These are phyloP conservation scores for Hygrophoropsis aurantiaca DNA, from an alignment of 768 basidiomycete genomes.

Conservation along the genomic window DNA sequence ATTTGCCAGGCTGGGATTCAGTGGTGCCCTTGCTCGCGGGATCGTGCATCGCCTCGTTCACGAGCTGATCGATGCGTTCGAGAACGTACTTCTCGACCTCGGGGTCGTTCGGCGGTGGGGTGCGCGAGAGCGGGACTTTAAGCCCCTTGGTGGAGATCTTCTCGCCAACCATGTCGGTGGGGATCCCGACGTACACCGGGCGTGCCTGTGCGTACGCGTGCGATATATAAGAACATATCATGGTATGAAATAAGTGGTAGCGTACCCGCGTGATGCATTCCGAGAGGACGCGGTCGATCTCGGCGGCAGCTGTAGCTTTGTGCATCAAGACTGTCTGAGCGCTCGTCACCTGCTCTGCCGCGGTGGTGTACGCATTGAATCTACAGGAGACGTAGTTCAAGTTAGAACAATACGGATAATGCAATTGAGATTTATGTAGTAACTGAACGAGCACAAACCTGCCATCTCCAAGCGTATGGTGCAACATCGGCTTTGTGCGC, in stretches of 20 bases:
- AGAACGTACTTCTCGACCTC: constrained; percentile 68
- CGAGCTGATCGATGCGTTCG: constrained; percentile 64
- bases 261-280: constrained; percentile 61
- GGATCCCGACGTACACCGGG: constrained; percentile 86
- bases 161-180: constrained; percentile 74
- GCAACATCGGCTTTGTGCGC: constrained; percentile 69
- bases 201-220: constrained; percentile 50
- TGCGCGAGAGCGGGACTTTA: constrained; percentile 52
- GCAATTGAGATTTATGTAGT: no score
- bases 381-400: constrained; percentile 31
- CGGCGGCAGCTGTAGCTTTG: constrained; percentile 53
- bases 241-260: background rate
- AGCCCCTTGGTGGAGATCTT: constrained; percentile 69
- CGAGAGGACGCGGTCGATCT: constrained; percentile 78
- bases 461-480: constrained; percentile 88
- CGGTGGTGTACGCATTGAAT: constrained; percentile 78
- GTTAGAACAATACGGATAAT: background rate
- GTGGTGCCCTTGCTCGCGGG: no score
- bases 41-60: constrained; percentile 63
- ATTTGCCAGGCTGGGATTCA: no score
- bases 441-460: no score
- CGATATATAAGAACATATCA: background rate
- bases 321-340: constrained; percentile 62
- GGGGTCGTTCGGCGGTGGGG: constrained; percentile 52
- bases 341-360: constrained; percentile 71